Conservation (phyloP, 78 protist species). For the Dictyostelium purpureum region DNA sequence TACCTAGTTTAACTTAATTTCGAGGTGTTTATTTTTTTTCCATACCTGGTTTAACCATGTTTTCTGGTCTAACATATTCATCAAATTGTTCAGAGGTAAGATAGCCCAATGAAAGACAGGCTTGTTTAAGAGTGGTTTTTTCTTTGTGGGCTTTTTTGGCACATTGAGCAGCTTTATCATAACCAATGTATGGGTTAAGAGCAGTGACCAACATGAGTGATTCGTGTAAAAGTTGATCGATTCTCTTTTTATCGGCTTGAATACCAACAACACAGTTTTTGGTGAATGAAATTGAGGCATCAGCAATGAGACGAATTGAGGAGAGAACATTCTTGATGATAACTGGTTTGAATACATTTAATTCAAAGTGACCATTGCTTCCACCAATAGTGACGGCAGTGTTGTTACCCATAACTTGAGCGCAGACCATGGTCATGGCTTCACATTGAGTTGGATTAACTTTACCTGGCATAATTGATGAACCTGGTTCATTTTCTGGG, state of each 20-base stretch:
- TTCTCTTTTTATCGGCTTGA: constrained; percentile 84
- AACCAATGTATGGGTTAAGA: constrained; percentile 97
- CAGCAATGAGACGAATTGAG: constrained; percentile 89
- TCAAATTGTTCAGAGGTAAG: constrained; percentile 90
- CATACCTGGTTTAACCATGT: constrained; percentile 81
- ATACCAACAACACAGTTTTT: constrained; percentile 92
- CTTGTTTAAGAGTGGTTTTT: constrained; percentile 89
- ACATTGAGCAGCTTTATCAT: constrained; percentile 94
- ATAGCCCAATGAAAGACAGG: constrained; percentile 86
- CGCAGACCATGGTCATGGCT: constrained; percentile 97
- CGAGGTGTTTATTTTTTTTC: too few species aligned
- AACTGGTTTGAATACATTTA: constrained; percentile 97
- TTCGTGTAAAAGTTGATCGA: constrained; percentile 73
- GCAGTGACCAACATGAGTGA: constrained; percentile 98
- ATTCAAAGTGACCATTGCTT: constrained; percentile 94
- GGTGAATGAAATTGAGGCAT: constrained; percentile 86
- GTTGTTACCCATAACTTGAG: constrained; percentile 97
- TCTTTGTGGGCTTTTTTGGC: constrained; percentile 87
- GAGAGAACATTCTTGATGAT: constrained; percentile 89
- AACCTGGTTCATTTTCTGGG: constrained; percentile 98
- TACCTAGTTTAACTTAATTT: too few species aligned
- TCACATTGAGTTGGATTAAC: constrained; percentile 98
- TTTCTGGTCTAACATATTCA: constrained; percentile 85
- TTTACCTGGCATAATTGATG: constrained; percentile 95
- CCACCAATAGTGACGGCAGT: constrained; percentile 94